Evolutionary conservation across 1,139 yeast genomes (phyloP).

Genomic region (Protomyces inundatus): DNA sequence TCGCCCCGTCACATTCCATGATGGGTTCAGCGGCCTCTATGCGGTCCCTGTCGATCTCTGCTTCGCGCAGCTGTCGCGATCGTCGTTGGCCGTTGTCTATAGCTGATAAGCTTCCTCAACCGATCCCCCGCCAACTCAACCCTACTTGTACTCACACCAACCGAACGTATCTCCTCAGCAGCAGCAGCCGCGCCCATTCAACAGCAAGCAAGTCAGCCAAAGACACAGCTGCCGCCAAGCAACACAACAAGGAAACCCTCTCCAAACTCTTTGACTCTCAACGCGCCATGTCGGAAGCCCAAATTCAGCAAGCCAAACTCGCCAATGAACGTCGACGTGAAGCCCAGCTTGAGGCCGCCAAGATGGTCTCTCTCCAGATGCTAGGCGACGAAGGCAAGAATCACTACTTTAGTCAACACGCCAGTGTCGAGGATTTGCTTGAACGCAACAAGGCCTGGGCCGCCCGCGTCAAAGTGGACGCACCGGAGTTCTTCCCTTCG

Average conservation of each 20-base stretch:
- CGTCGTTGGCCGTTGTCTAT: no score
- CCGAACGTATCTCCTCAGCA: no score
- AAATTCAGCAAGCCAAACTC: not conserved
- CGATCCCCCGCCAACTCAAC: no score
- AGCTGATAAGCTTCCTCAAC: no score
- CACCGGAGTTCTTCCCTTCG: conserved; percentile 60
- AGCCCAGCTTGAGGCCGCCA: not conserved
- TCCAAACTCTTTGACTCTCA: not conserved
- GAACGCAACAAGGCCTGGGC: conserved; percentile 66
- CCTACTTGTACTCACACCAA: no score
- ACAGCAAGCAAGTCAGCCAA: no score
- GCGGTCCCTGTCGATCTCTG: no score
- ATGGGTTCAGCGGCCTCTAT: no score
- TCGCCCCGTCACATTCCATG: no score
- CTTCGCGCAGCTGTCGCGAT: no score
- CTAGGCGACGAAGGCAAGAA: conserved; percentile 6
- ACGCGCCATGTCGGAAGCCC: not conserved
- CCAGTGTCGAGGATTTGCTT: conserved; percentile 39
- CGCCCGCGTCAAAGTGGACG: conserved; percentile 51
- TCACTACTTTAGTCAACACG: conserved; percentile 17
- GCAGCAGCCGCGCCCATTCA: no score
- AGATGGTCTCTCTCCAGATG: conserved; percentile 16
- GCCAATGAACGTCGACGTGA: not conserved
- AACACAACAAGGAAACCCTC: not conserved
- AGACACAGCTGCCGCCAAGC: not conserved